phyloP scores from a whole-genome alignment of 129 eudicot species.

The Escallonia rubra region DNA sequence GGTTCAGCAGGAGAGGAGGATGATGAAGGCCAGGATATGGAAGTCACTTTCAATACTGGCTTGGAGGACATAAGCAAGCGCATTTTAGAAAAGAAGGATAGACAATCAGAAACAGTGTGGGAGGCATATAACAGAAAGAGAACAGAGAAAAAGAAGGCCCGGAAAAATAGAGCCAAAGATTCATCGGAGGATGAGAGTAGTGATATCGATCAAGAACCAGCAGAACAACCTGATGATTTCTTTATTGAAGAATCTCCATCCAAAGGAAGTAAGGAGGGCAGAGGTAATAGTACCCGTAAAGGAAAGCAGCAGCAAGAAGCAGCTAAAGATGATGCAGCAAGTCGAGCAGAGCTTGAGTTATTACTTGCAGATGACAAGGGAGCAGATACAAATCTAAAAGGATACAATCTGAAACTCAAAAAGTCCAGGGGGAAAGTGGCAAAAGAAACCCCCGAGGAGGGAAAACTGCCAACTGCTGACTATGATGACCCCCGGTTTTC shows the following conservation, averaged over 20 bases:
- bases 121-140: conserved; percentile 71
- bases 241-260: conserved; percentile 50
- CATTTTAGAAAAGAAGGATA: conserved; percentile 74
- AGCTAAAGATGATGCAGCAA: conserved; percentile 57
- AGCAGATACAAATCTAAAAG: conserved; percentile 52
- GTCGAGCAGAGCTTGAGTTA: conserved; percentile 87
- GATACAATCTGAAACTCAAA: conserved; percentile 71
- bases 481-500: conserved; percentile 77
- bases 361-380: conserved; percentile 73
- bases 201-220: conserved; percentile 48
- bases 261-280: conserved; percentile 2
- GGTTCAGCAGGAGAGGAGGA: conserved; percentile 62
- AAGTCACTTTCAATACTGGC: conserved; percentile 89
- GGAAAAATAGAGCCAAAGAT: conserved; percentile 51
- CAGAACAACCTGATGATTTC: conserved; percentile 60
- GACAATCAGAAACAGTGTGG: conserved; percentile 81
- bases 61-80: conserved; percentile 87
- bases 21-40: conserved; percentile 80
- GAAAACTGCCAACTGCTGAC: conserved; percentile 62
- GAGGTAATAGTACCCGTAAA: conserved; percentile 21
- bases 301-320: conserved; percentile 18
- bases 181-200: conserved; percentile 66
- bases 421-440: conserved; percentile 68
- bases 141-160: conserved; percentile 70
- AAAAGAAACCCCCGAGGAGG: conserved; percentile 52